Base-by-base conservation (phyloP, 164 flowering plant genomes). In the Akebia trifoliata region DNA sequence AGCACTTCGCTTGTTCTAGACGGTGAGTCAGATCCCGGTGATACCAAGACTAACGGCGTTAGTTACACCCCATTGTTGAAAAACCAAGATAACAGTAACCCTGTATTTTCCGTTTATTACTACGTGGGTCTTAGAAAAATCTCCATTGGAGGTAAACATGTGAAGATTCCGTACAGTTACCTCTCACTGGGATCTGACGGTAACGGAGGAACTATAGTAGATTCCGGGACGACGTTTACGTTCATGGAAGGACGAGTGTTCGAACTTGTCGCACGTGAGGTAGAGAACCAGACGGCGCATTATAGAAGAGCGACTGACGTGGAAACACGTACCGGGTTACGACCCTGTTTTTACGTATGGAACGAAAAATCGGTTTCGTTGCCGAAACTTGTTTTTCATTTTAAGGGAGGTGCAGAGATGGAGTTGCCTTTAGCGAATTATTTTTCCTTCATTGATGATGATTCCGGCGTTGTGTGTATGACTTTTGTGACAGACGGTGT, bases 191-290 rank as follows among this genome's bases (percentile, higher is more conserved):
- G 76, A 40, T 6, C 80, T 1, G 75, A 71, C 47, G 95, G 97
- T 2, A 69, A 72, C 42, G 95, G 95, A 20, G 97, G 97, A 17
- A 68, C 80, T 9, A 71, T 90, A 0, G 78, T 90, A 35, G 97
- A 86, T 66, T 84, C 95, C 32, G 91, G 94, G 11, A 54, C 92
- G 9, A 84, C 94, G 11, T 83, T 84, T 66, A 90, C 90, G 1
- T 83, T 69, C 76, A 81, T 90, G 92, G 86, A 79, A 57, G 54
- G 48, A 4, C 60, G 54, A 6, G 66, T 86, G 9, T 76, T 63
- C 29, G 77, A 83, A 1, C 44, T 52, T 3, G 78, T 90, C 21
- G 84, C 77, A 0, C 5, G 52, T 2, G 92, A 77, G 61, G 66
- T 90, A 45, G 82, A 55, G 44, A 60, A 17, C 6, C 92, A 85